phyloP scores from a whole-genome alignment of 2,329 filamentous ascomycete genomes.

The Helotiales sp. region DNA sequence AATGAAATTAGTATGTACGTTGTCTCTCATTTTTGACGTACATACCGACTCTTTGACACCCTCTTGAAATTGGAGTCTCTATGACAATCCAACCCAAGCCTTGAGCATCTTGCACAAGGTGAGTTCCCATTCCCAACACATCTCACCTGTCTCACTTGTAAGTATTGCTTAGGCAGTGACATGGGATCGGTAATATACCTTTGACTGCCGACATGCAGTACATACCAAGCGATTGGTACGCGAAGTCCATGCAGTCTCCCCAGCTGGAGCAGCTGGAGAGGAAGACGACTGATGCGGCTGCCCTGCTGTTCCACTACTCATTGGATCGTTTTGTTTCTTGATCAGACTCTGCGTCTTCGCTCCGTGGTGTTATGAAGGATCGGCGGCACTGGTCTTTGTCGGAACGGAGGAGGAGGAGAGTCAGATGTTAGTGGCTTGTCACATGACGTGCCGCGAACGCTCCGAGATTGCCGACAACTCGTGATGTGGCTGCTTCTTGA shows the following conservation, averaged over 20 bases:
- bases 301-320: not conserved
- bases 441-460: not conserved
- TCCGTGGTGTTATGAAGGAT: not conserved
- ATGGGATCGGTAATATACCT: not conserved
- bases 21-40: not conserved
- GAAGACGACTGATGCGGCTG: not conserved
- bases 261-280: not conserved
- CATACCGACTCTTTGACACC: constrained; percentile 20
- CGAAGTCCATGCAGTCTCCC: not conserved
- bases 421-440: not conserved
- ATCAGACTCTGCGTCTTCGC: not conserved
- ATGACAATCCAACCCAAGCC: constrained; percentile 19
- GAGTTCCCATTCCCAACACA: not conserved
- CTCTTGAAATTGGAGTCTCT: constrained; percentile 24
- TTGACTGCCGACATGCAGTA: constrained; percentile 10
- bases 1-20: not conserved
- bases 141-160: not conserved
- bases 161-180: not conserved
- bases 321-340: not conserved
- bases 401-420: not conserved
- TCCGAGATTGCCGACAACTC: not conserved
- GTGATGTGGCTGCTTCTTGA: no score
- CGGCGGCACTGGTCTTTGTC: not conserved
- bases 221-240: constrained; percentile 8
- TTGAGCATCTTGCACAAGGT: constrained; percentile 16